Evolutionary conservation across 2,329 filamentous ascomycete genomes (phyloP).

Genomic region (Juglanconis juglandina): DNA sequence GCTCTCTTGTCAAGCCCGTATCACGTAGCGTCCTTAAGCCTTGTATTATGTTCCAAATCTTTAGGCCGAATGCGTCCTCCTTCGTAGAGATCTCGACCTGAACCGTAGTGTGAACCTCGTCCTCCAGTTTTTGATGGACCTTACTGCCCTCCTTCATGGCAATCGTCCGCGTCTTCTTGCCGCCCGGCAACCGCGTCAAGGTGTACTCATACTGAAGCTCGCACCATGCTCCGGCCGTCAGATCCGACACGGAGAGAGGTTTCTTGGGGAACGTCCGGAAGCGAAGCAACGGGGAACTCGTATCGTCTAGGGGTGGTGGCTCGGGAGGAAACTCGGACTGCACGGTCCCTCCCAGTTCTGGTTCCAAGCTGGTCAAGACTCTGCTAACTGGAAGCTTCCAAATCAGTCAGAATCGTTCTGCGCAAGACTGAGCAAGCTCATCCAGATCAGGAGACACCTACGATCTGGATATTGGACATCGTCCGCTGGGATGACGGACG

Average conservation of each 20-base stretch:
- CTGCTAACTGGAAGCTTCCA: conserved; percentile 61
- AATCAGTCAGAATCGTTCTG: conserved; percentile 55
- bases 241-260: conserved; percentile 80
- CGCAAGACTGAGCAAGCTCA: not conserved
- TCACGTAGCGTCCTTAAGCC: conserved; percentile 71
- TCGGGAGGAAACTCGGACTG: conserved; percentile 21
- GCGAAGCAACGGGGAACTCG: conserved; percentile 63
- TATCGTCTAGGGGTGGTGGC: conserved; percentile 24
- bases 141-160: conserved; percentile 81
- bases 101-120: conserved; percentile 77
- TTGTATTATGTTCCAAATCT: conserved; percentile 88
- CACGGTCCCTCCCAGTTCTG: conserved; percentile 2
- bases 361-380: conserved; percentile 30
- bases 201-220: conserved; percentile 92
- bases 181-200: conserved; percentile 67
- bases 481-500: conserved; percentile 18
- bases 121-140: conserved; percentile 80
- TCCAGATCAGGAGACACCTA: conserved; percentile 32
- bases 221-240: conserved; percentile 90
- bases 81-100: conserved; percentile 67
- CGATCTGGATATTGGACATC: conserved; percentile 49
- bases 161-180: conserved; percentile 68
- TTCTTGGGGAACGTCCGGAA: conserved; percentile 77
- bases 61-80: conserved; percentile 78
- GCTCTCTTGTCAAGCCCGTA: conserved; percentile 68